Evolutionary conservation across 345 rosid genomes (phyloP), one percentile per base, ranked within the genome.

Genomic region (Orychophragmus violaceus): DNA sequence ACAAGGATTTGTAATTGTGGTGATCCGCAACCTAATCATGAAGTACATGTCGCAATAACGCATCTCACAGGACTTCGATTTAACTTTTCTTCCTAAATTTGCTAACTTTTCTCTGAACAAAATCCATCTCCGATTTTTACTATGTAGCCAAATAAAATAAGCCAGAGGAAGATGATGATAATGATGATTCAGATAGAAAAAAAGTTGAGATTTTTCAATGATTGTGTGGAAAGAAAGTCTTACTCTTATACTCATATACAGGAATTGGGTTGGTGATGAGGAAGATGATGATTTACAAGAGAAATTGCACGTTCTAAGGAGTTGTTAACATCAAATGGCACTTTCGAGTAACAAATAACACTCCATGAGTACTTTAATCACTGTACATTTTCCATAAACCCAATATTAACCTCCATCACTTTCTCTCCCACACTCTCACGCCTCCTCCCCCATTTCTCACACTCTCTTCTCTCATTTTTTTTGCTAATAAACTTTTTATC

Each of bases 41-140:
- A 41, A 41, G 14, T 41, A 14, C 46, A n/a, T n/a, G n/a, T n/a
- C n/a, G n/a, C n/a, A n/a, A n/a, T n/a, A n/a, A n/a, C n/a, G n/a
- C n/a, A n/a, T n/a, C n/a, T n/a, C n/a, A n/a, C n/a, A n/a, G n/a
- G n/a, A n/a, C n/a, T n/a, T n/a, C n/a, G n/a, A n/a, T n/a, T n/a
- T n/a, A 67, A 74, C 58, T 61, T 53, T 67, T 61, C 21, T 45
- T n/a, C 77, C 77, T 8, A 66, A 44, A 0, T 5, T n/a, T 60
- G 59, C 53, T 74, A 7, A 74, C 77, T 45, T 74, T 74, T 33
- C 64, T 66, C 37, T 74, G 77, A 25, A 67, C 58, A 25, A 67
- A 60, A 60, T 74, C 73, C 77, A 74, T 74, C 52, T 74, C 42
- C 4, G 7, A 13, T 39, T 18, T 61, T 66, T 66, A 23, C 71